Percentiles rank a stretch among this genome's conserved stretches.
These are phyloP conservation scores for Cupressus sempervirens DNA, from an alignment of 75 land plant species.

Conservation along the genomic window DNA sequence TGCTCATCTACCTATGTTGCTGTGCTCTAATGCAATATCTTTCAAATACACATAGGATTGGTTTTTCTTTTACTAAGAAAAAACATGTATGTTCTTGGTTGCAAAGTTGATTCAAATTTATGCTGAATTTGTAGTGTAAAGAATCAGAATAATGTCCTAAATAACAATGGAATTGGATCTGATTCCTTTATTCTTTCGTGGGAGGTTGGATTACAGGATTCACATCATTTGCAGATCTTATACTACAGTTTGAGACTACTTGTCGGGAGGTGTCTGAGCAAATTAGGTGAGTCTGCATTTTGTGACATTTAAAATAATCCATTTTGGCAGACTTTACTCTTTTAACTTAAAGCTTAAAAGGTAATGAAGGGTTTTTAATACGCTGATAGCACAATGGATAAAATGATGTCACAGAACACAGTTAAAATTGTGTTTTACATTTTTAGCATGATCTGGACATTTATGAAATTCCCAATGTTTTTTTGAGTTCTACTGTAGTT, in stretches of 20 bases:
- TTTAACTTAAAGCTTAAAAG: neutral
- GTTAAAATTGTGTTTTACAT: neutral
- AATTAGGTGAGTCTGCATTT: constrained; percentile 44
- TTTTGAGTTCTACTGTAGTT: neutral
- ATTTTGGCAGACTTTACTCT: neutral
- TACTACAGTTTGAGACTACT: constrained; percentile 65
- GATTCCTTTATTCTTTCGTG: neutral
- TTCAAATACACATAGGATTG: neutral
- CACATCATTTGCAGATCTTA: constrained; percentile 70
- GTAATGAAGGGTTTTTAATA: neutral
- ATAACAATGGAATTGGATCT: neutral
- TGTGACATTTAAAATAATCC: neutral
- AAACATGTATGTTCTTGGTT: neutral
- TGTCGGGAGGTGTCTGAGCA: constrained; percentile 72
- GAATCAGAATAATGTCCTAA: neutral
- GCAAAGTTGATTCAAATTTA: neutral
- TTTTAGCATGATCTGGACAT: neutral
- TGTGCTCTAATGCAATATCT: neutral
- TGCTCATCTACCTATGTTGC: neutral
- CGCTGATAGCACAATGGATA: neutral
- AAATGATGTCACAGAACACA: neutral
- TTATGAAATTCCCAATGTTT: neutral
- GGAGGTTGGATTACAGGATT: constrained; percentile 35
- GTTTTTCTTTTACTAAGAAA: neutral
- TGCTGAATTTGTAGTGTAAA: neutral